A percentile compares a stretch with the other conserved stretches of the same genome.
Evolutionary conservation across 345 rosid species (phyloP).

Genomic region (Eucalyptus decipiens): DNA sequence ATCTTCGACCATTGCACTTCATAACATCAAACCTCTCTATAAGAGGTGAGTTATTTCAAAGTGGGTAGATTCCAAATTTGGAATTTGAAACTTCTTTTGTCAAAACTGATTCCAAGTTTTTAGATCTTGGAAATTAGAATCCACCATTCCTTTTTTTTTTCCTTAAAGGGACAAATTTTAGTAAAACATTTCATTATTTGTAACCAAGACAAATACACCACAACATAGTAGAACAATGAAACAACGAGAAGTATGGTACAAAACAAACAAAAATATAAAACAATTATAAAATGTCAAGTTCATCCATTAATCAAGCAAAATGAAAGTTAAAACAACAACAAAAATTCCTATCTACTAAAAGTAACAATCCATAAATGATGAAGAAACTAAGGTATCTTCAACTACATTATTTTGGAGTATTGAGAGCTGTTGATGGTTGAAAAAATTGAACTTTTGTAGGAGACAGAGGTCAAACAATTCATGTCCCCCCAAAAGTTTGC

Average conservation of each 20-base stretch:
- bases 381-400: neutral
- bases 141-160: too few species aligned
- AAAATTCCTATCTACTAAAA: neutral
- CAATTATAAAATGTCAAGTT: neutral
- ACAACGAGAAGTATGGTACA: rapidly evolving
- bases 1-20: too few species aligned
- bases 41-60: too few species aligned
- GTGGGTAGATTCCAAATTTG: too few species aligned
- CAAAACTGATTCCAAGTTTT: too few species aligned
- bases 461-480: neutral
- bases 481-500: neutral
- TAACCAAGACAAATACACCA: neutral
- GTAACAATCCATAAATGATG: neutral
- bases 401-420: neutral
- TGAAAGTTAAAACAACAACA: neutral
- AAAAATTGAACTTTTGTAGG: neutral
- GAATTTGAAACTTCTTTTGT: too few species aligned
- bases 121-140: too few species aligned
- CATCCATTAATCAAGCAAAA: neutral
- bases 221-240: neutral
- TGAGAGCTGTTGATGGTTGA: neutral
- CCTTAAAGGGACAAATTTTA: neutral
- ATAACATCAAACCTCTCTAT: too few species aligned
- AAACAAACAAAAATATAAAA: neutral
- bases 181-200: neutral